These are phyloP conservation scores for Leptographium radiaticola DNA, from an alignment of 2,329 filamentous ascomycete species.

Conservation along the genomic window DNA sequence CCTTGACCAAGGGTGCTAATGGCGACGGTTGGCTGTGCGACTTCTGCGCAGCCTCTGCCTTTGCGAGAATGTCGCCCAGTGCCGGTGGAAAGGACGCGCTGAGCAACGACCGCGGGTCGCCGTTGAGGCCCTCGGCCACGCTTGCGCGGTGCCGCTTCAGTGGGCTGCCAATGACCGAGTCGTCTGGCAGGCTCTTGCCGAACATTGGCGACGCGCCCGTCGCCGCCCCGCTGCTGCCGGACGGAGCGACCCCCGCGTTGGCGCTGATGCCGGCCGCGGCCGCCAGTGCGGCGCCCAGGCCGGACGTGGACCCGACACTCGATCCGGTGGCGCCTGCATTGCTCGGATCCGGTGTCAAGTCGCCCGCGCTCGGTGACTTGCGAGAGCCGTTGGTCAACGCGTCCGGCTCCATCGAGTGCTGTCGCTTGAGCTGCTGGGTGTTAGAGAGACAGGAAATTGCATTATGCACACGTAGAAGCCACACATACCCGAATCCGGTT, in stretches of 20 bases:
- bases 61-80: constrained; percentile 27
- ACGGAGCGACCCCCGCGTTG: constrained; percentile 14
- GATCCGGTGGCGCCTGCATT: constrained; percentile 19
- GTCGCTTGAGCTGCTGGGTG: constrained; percentile 55
- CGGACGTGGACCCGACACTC: constrained; percentile 12
- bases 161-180: constrained; percentile 49
- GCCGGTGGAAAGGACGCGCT: constrained; percentile 21
- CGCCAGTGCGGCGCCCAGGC: background rate
- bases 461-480: background rate
- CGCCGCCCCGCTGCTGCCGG: background rate
- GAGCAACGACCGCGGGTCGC: background rate
- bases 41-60: constrained; percentile 20
- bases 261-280: constrained; percentile 10
- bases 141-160: constrained; percentile 65
- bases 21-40: background rate
- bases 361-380: constrained; percentile 30
- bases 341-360: constrained; percentile 20
- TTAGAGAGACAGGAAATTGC: constrained; percentile 8
- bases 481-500: constrained; percentile 63
- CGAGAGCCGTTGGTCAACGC: constrained; percentile 25
- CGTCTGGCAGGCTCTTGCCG: constrained; percentile 30
- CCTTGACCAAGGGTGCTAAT: background rate
- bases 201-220: constrained; percentile 17
- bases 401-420: constrained; percentile 61
- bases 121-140: constrained; percentile 20